Base-by-base conservation (phyloP, 345 rosid genomes). In the Arabis alpina region DNA sequence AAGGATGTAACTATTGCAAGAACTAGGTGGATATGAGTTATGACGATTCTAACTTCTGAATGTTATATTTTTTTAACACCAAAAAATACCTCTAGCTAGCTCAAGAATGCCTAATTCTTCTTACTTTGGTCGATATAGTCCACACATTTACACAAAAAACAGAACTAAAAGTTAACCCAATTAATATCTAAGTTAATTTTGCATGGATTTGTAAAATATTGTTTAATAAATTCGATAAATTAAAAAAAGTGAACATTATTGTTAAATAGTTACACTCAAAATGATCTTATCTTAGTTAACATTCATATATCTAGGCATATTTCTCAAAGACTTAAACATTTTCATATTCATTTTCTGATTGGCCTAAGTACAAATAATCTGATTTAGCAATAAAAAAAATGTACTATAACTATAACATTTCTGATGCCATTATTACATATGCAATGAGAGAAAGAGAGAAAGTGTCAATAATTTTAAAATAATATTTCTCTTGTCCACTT, bases 401-500 rank as follows among this genome's bases (percentile, higher is more conserved):
- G 23, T 68, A 10, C 57, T 49, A 9, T 32, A 68, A 55, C 19
- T 34, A 15, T 34, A 15, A 4, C n/a, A 7, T 12, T 47, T 71
- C 32, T n/a, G 10, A 59, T 57, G 63, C 39, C 15, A 37, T 36
- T 55, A 57, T 57, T 19, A 58, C 37, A 13, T 37, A 64, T 39
- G 52, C 40, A 48, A 62, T 45, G 58, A 58, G 49, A 58, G 57
- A 13, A 16, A 37, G 36, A 28, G 45, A 28, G 45, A 14, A 5
- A 28, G 61, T 61, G 48, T 66, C 48, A 61, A 34, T 8, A 34
- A 50, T 10, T 57, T 43, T 10, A 41, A 40, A 47, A n/a, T 27
- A 50, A 57, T 48, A 69, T 43, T 34, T 40, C 28, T 49, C 61
- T 68, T 32, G 74, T 69, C 79, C 79, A 70, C 54, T 76, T 49